Evolutionary conservation across 2,329 filamentous ascomycete species (phyloP).

Genomic region (Claviceps humidiphila): DNA sequence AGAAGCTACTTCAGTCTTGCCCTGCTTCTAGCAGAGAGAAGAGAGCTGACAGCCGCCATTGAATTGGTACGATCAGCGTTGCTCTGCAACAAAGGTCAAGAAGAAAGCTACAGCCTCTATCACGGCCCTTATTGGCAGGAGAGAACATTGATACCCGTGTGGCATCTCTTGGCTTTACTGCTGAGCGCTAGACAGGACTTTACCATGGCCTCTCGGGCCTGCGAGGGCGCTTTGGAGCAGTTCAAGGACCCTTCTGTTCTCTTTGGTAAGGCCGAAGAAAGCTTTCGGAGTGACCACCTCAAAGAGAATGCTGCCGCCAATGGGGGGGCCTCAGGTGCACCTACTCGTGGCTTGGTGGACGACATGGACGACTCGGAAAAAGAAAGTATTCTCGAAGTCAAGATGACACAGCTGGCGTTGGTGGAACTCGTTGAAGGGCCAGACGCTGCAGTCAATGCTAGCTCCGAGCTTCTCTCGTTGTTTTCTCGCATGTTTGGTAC

Average conservation of each 20-base stretch:
- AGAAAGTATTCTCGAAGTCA: constrained; percentile 79
- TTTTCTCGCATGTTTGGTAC: constrained; percentile 69
- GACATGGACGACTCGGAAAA: constrained; percentile 77
- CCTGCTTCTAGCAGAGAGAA: constrained; percentile 75
- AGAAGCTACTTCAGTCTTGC: constrained; percentile 70
- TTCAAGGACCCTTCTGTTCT: constrained; percentile 60
- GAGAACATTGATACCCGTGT: constrained; percentile 59
- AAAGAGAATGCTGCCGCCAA: constrained; percentile 38
- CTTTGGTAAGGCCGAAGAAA: constrained; percentile 47
- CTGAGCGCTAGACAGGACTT: constrained; percentile 81
- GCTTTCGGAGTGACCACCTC: constrained; percentile 53
- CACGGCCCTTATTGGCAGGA: constrained; percentile 47
- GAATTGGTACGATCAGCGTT: constrained; percentile 70
- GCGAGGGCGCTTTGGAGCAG: constrained; percentile 83
- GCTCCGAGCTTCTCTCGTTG: constrained; percentile 68
- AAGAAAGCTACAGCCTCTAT: constrained; percentile 28
- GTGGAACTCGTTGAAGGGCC: constrained; percentile 74
- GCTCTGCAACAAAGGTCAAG: constrained; percentile 39
- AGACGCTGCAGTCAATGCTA: constrained; percentile 75
- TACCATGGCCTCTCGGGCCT: constrained; percentile 64
- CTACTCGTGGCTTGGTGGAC: constrained; percentile 46
- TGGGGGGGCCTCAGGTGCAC: constrained; percentile 9
- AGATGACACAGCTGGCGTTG: constrained; percentile 84
- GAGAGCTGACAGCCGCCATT: constrained; percentile 69
- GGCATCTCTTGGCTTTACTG: constrained; percentile 81